These are phyloP conservation scores for Fusarium pininemorale DNA, from an alignment of 2,329 filamentous ascomycete species.

Conservation along the genomic window DNA sequence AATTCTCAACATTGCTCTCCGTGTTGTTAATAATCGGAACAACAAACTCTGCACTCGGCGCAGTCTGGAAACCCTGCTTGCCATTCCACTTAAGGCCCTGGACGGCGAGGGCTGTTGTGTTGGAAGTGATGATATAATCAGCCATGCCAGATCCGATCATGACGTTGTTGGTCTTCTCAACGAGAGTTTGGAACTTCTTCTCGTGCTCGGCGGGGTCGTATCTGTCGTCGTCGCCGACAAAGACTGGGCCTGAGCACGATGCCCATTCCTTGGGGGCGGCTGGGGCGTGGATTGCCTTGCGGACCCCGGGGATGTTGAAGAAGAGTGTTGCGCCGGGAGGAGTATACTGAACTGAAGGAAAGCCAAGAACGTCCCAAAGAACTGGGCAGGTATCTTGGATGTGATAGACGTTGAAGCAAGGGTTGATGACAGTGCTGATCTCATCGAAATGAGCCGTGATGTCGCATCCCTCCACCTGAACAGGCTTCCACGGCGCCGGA, in stretches of 20 bases:
- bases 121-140: constrained; percentile 20
- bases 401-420: constrained; percentile 14
- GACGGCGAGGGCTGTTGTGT: constrained; percentile 1
- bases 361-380: neutral
- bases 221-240: neutral
- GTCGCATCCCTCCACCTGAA: constrained; percentile 9
- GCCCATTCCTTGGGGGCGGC: neutral
- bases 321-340: neutral
- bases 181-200: constrained; percentile 10
- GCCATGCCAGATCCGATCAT: constrained; percentile 12
- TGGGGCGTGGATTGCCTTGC: constrained; percentile 10
- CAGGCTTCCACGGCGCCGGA: neutral
- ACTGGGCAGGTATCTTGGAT: constrained; percentile 5
- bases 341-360: neutral
- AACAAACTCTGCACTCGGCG: neutral
- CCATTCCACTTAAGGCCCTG: constrained; percentile 6
- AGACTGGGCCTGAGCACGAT: neutral
- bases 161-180: constrained; percentile 12
- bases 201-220: constrained; percentile 3
- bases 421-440: constrained; percentile 1
- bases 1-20: constrained; percentile 4
- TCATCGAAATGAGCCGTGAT: constrained; percentile 13
- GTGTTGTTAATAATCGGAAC: constrained; percentile 13
- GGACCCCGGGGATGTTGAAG: constrained; percentile 4
- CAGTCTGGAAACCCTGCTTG: constrained; percentile 11